Percentiles rank a stretch among this genome's conserved stretches.
These are phyloP conservation scores for Dothidotthia symphoricarpi DNA, from an alignment of 2,329 filamentous ascomycete species.

Conservation along the genomic window DNA sequence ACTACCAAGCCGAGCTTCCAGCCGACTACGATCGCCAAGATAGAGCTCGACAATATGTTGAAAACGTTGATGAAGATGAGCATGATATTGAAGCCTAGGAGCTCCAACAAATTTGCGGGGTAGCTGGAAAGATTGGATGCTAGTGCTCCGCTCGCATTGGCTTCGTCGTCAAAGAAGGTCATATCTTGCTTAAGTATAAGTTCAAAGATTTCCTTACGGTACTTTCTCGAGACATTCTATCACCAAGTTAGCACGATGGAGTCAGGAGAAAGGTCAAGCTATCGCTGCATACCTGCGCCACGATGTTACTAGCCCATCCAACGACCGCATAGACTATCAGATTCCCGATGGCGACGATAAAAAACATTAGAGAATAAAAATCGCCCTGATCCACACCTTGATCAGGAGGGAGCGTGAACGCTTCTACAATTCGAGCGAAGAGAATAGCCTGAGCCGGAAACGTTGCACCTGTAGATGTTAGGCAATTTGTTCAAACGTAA, in stretches of 20 bases:
- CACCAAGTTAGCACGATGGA: neutral
- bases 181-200: slow-evolving; percentile 91
- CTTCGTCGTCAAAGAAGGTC: slow-evolving; percentile 82
- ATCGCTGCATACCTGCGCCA: slow-evolving; percentile 44
- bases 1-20: slow-evolving; percentile 85
- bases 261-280: neutral
- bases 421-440: slow-evolving; percentile 50
- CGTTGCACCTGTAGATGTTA: slow-evolving; percentile 39
- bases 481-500: neutral
- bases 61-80: slow-evolving; percentile 78
- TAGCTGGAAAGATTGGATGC: slow-evolving; percentile 65
- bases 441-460: slow-evolving; percentile 52
- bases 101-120: slow-evolving; percentile 82
- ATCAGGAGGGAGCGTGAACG: slow-evolving; percentile 46
- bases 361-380: slow-evolving; percentile 58
- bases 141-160: slow-evolving; percentile 84
- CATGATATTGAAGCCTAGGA: slow-evolving; percentile 83
- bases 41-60: slow-evolving; percentile 72
- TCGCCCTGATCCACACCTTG: slow-evolving; percentile 45
- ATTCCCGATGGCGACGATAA: slow-evolving; percentile 53
- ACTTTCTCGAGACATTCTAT: slow-evolving; percentile 30
- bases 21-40: slow-evolving; percentile 69
- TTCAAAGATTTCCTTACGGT: slow-evolving; percentile 65
- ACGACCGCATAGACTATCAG: slow-evolving; percentile 47
- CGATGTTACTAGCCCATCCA: slow-evolving; percentile 47